Evolutionary conservation across 805 yeast genomes (phyloP).

Genomic region (Torulaspora indica): DNA sequence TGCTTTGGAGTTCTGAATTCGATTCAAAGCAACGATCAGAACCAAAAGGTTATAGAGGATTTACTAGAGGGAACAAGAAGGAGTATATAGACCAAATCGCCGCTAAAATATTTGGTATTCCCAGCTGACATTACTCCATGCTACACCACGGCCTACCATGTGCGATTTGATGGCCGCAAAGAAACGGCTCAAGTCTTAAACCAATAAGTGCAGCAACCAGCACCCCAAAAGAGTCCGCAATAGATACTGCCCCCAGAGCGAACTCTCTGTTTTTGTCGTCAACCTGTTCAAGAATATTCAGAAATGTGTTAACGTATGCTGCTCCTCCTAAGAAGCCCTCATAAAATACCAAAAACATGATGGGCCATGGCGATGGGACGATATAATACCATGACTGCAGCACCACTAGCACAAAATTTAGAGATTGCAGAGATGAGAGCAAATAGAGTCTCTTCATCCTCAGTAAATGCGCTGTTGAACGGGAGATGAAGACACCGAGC

Average conservation of each 20-base stretch:
- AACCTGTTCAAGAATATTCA: constrained; percentile 62
- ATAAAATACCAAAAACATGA: constrained; percentile 65
- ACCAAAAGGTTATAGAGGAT: constrained; percentile 56
- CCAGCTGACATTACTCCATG: constrained; percentile 27
- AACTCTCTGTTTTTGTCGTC: constrained; percentile 58
- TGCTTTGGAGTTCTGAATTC: constrained; percentile 58
- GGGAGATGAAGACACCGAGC: constrained; percentile 84
- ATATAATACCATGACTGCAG: constrained; percentile 59
- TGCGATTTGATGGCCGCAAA: constrained; percentile 67
- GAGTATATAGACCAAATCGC: constrained; percentile 26
- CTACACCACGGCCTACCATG: constrained; percentile 80
- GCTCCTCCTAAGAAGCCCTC: constrained; percentile 92
- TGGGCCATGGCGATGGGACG: constrained; percentile 55
- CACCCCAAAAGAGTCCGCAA: constrained; percentile 81
- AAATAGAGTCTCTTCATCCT: constrained; percentile 55
- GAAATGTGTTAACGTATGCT: constrained; percentile 83
- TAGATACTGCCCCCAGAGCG: constrained; percentile 76
- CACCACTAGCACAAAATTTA: constrained; percentile 56
- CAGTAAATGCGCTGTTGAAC: constrained; percentile 71
- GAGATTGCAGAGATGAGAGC: constrained; percentile 60
- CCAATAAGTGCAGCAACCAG: constrained; percentile 76
- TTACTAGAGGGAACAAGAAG: constrained; percentile 38
- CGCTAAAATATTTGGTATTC: neutral
- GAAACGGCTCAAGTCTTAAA: constrained; percentile 62
- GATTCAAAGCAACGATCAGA: constrained; percentile 49